Percentiles rank a stretch among this genome's conserved stretches.
Evolutionary conservation across 2,329 filamentous ascomycete genomes (phyloP).

Genomic region (Leptographium flavum): DNA sequence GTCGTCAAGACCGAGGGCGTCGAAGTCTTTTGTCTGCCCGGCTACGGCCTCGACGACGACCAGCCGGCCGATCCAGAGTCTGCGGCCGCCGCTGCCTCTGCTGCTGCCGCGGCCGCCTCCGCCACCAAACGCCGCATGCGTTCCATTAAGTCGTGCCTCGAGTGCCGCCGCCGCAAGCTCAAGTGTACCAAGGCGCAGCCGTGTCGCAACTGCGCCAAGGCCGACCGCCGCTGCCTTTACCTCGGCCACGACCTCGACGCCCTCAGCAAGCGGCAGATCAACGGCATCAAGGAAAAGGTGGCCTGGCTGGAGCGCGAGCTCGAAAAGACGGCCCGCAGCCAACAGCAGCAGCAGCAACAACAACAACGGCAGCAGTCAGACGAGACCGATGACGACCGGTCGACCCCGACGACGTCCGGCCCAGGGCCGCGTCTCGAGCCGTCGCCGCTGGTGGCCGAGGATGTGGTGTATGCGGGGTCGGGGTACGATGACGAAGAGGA

Average conservation of each 20-base stretch:
- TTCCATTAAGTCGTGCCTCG: conserved; percentile 54
- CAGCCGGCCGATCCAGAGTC: neutral
- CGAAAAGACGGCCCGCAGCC: conserved; percentile 37
- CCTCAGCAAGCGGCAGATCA: conserved; percentile 53
- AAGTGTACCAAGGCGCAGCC: conserved; percentile 64
- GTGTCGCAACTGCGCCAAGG: conserved; percentile 51
- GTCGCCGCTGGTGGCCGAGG: neutral
- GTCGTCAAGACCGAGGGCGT: neutral
- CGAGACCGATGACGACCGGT: too few species aligned
- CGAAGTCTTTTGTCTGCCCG: neutral
- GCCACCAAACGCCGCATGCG: conserved; percentile 35
- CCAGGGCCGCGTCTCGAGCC: neutral
- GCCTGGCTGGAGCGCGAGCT: conserved; percentile 55
- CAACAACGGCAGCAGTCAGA: neutral
- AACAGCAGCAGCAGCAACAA: neutral
- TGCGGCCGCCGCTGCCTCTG: neutral
- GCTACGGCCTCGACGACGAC: neutral
- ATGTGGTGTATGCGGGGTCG: conserved; percentile 33
- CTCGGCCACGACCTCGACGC: conserved; percentile 55
- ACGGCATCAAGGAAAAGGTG: conserved; percentile 68
- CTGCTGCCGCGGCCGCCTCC: neutral
- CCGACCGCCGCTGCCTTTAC: conserved; percentile 43
- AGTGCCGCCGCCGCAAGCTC: conserved; percentile 61
- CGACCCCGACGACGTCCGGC: neutral
- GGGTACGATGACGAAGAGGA: conserved; percentile 35